Evolutionary conservation across 495 filamentous ascomycete genomes (phyloP).

Genomic region (Penicillium bialowiezense): DNA sequence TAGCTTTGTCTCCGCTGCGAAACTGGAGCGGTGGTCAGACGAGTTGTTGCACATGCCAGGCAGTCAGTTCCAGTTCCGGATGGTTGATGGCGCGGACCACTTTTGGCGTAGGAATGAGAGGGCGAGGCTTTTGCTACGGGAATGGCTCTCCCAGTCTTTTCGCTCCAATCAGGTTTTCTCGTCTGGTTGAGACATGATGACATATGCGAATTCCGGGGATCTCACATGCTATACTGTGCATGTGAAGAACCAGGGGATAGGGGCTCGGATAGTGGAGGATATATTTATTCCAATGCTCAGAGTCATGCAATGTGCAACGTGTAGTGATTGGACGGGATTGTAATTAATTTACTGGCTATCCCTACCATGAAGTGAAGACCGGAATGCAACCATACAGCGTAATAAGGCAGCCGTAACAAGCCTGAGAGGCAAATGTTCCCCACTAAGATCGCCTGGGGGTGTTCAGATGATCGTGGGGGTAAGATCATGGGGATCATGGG

Average conservation of each 20-base stretch:
- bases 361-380: no score
- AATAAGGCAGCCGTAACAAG: not conserved
- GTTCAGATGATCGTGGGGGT: conserved; percentile 16
- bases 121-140: conserved; percentile 45
- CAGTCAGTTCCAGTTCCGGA: conserved; percentile 49
- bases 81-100: conserved; percentile 71
- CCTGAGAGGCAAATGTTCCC: conserved; percentile 1
- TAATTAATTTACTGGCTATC: no score
- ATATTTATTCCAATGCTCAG: no score
- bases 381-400: not conserved
- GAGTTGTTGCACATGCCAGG: conserved; percentile 42
- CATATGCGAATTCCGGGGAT: not conserved
- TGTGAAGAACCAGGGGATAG: conserved; percentile 10
- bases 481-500: conserved; percentile 12
- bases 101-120: conserved; percentile 73
- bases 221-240: conserved; percentile 20
- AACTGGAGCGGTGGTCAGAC: conserved; percentile 67
- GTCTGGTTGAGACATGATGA: not conserved
- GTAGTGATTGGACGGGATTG: not conserved
- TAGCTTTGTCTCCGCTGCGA: conserved; percentile 67
- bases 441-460: not conserved
- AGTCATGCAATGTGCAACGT: no score
- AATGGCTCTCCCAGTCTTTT: conserved; percentile 36
- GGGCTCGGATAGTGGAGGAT: not conserved
- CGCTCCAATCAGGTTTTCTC: not conserved